Percentiles rank a stretch among this genome's conserved stretches.
These are phyloP conservation scores for Fusarium abutilonis DNA, from an alignment of 2,329 filamentous ascomycete genomes.

Conservation along the genomic window DNA sequence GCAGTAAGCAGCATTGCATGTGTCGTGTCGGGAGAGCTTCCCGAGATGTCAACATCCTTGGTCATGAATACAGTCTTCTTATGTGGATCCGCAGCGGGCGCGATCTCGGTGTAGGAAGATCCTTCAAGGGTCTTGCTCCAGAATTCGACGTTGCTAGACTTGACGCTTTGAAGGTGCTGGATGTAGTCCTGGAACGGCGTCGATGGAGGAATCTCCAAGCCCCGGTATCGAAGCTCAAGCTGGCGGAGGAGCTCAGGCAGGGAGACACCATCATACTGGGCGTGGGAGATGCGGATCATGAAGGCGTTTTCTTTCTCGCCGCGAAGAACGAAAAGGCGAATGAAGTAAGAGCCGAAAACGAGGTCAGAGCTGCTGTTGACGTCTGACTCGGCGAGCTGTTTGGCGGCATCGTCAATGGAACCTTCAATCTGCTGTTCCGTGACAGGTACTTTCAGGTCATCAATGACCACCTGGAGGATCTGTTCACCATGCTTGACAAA, in stretches of 20 bases:
- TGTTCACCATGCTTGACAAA: constrained; percentile 33
- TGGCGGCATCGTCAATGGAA: constrained; percentile 30
- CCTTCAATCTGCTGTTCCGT: constrained; percentile 18
- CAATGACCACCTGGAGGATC: constrained; percentile 39
- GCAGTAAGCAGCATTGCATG: constrained; percentile 44
- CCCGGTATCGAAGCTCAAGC: constrained; percentile 53
- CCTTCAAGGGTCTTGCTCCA: constrained; percentile 36
- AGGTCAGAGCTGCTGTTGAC: constrained; percentile 22
- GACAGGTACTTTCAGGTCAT: constrained; percentile 29
- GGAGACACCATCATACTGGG: constrained; percentile 61
- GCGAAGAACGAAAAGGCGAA: constrained; percentile 34
- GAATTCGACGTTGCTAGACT: constrained; percentile 24
- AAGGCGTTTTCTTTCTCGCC: constrained; percentile 36
- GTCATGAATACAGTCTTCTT: constrained; percentile 42
- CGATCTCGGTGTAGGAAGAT: constrained; percentile 38
- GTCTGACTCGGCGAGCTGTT: constrained; percentile 32
- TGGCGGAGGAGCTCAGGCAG: constrained; percentile 55
- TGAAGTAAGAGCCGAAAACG: constrained; percentile 27
- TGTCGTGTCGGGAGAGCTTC: constrained; percentile 40
- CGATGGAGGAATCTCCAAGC: constrained; percentile 32
- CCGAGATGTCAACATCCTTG: constrained; percentile 41
- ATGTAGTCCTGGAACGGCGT: constrained; percentile 37
- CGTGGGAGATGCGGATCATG: constrained; percentile 55
- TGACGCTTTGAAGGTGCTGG: constrained; percentile 12
- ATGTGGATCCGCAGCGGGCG: constrained; percentile 19